phyloP scores from a whole-genome alignment of 208 protist species.

The Trypanosoma conorhini region DNA sequence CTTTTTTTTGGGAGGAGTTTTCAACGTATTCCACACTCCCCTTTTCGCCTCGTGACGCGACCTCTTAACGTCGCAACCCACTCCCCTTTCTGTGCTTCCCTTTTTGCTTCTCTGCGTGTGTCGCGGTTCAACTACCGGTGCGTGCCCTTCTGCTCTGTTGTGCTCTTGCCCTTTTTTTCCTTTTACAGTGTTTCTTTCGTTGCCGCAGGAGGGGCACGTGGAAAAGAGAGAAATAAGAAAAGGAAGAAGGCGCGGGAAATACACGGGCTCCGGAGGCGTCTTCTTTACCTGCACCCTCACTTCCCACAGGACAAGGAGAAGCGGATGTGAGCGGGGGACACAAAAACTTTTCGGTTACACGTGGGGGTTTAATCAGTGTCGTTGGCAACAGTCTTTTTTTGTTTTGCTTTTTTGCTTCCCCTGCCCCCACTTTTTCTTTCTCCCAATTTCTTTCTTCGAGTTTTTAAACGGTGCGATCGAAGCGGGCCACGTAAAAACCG shows the following conservation, averaged over 20 bases:
- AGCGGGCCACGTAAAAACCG: constrained; percentile 88
- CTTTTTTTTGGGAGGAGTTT: too few relatives aligned
- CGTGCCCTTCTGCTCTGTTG: not conserved
- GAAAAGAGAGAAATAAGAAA: not conserved
- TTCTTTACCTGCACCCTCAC: not conserved
- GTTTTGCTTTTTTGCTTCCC: constrained; percentile 1
- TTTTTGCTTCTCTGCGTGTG: not conserved
- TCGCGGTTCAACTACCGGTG: not conserved
- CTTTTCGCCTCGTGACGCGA: not conserved
- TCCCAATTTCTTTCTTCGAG: not conserved
- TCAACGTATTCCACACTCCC: too few relatives aligned
- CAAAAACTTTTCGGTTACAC: not conserved
- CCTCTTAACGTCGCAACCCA: too few relatives aligned
- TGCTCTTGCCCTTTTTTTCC: not conserved
- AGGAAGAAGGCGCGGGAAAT: not conserved
- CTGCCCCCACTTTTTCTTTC: not conserved
- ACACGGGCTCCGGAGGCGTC: not conserved
- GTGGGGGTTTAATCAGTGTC: not conserved
- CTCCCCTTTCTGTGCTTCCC: not conserved
- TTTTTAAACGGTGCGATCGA: constrained; percentile 50
- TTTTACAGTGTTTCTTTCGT: not conserved
- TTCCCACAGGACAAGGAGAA: not conserved
- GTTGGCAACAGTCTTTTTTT: not conserved
- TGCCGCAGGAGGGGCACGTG: not conserved
- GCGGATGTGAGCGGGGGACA: not conserved